Evolutionary conservation across 73 alveolate genomes (phyloP).

Genomic region (Blepharisma stoltei): DNA sequence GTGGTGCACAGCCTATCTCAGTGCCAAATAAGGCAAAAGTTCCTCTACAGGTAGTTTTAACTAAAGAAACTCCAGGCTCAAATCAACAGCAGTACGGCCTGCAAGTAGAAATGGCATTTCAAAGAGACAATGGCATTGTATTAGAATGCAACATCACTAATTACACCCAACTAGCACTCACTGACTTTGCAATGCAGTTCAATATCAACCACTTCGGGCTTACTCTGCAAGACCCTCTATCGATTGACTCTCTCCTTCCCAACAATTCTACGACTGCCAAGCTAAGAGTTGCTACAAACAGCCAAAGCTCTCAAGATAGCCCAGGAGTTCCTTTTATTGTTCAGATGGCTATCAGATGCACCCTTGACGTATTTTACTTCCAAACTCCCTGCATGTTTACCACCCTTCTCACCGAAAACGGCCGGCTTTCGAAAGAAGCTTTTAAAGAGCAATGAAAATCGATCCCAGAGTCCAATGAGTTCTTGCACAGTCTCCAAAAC

Average conservation of each 20-base stretch:
- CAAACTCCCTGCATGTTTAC: slow-evolving; percentile 55
- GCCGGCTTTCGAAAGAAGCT: slow-evolving; percentile 13
- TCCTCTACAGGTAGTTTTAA: slow-evolving; percentile 17
- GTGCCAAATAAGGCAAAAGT: background rate
- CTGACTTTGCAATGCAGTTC: slow-evolving; percentile 50
- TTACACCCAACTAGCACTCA: slow-evolving; percentile 6
- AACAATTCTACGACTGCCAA: background rate
- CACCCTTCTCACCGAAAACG: background rate
- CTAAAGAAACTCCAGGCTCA: slow-evolving; percentile 3
- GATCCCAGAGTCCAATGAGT: too few species aligned
- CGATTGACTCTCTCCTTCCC: slow-evolving; percentile 13
- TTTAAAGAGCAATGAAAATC: background rate
- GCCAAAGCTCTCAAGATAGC: background rate
- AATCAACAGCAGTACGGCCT: background rate
- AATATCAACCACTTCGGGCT: slow-evolving; percentile 55
- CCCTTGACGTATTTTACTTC: slow-evolving; percentile 73
- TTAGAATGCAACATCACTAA: slow-evolving; percentile 36
- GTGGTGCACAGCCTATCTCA: background rate
- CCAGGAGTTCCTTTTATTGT: slow-evolving; percentile 64
- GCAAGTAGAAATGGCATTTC: slow-evolving; percentile 27
- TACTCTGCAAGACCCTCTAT: slow-evolving; percentile 33
- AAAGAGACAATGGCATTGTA: slow-evolving; percentile 22
- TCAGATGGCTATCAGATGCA: slow-evolving; percentile 75
- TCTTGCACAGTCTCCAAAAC: too few species aligned
- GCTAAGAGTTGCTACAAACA: background rate